These are phyloP conservation scores for Eimeria brunetti DNA, from an alignment of 169 alveolate genomes.

Conservation along the genomic window DNA sequence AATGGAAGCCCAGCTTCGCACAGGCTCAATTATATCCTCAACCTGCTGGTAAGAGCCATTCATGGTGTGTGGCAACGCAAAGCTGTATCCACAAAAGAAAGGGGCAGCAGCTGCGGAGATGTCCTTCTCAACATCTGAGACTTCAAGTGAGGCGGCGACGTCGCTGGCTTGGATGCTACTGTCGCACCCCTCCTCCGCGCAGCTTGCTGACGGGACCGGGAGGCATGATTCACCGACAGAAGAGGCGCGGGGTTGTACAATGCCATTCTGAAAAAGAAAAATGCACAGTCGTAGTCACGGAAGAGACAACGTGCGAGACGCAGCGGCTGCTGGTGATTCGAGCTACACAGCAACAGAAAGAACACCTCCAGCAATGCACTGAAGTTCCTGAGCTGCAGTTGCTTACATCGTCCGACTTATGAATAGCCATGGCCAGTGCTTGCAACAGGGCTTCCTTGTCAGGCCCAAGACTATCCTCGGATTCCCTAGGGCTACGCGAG, in stretches of 20 bases:
- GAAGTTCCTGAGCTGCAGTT: neutral
- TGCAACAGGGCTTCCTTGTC: slow-evolving; percentile 15
- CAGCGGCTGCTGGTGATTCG: neutral
- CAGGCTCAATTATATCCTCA: slow-evolving; percentile 46
- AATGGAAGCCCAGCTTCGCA: slow-evolving; percentile 6
- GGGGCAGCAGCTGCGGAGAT: neutral
- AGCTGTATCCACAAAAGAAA: slow-evolving; percentile 15
- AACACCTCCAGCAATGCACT: neutral
- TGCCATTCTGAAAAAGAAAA: neutral
- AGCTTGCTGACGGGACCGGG: neutral
- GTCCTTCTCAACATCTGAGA: slow-evolving; percentile 27
- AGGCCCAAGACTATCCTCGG: slow-evolving; percentile 2
- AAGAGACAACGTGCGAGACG: neutral
- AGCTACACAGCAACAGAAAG: neutral
- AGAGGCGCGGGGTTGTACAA: neutral
- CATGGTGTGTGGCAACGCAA: slow-evolving; percentile 43
- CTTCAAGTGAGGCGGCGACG: slow-evolving; percentile 24
- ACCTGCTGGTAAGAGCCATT: slow-evolving; percentile 4
- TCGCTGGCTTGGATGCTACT: slow-evolving; percentile 35
- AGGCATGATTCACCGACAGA: neutral
- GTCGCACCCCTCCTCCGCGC: slow-evolving; percentile 12
- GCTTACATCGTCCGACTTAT: slow-evolving; percentile 47
- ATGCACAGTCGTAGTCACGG: neutral
- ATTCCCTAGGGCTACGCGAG: slow-evolving; percentile 5
- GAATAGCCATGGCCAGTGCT: slow-evolving; percentile 35